Conservation (phyloP, 2,329 filamentous ascomycete genomes). For the Exophiala sp. region DNA sequence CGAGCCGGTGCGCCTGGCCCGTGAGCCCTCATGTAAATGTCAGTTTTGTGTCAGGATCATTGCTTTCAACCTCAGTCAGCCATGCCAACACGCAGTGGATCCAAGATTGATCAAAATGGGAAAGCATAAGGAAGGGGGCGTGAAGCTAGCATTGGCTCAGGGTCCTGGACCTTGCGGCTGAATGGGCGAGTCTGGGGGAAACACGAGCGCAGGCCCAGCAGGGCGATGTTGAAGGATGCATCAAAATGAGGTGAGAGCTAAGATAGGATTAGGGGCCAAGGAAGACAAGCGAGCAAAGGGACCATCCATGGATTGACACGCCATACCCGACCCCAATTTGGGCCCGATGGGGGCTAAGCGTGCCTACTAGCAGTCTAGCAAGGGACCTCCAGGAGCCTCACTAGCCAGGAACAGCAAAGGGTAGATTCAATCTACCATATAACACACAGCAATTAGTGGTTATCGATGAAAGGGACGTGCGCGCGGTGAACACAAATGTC, state of each 20-base stretch:
- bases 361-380: background rate
- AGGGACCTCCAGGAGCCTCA: background rate
- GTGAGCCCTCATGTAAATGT: slow-evolving; percentile 7
- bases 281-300: background rate
- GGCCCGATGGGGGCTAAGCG: slow-evolving; percentile 6
- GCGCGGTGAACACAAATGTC: background rate
- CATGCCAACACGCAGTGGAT: slow-evolving; percentile 11
- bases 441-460: too few relatives aligned
- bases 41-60: background rate
- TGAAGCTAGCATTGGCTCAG: slow-evolving; percentile 1
- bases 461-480: too few relatives aligned
- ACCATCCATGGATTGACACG: slow-evolving; percentile 16
- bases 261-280: background rate
- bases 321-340: slow-evolving; percentile 1
- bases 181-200: slow-evolving; percentile 6
- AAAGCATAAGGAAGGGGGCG: slow-evolving; percentile 4
- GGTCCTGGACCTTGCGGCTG: slow-evolving; percentile 13
- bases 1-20: slow-evolving; percentile 11
- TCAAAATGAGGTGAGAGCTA: background rate
- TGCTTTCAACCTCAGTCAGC: slow-evolving; percentile 18
- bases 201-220: background rate
- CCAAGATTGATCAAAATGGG: background rate
- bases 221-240: background rate
- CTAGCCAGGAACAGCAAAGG: too few relatives aligned
- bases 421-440: too few relatives aligned